Base-by-base conservation (phyloP, 176 grass and related monocot species). In the Oryza australiensis region DNA sequence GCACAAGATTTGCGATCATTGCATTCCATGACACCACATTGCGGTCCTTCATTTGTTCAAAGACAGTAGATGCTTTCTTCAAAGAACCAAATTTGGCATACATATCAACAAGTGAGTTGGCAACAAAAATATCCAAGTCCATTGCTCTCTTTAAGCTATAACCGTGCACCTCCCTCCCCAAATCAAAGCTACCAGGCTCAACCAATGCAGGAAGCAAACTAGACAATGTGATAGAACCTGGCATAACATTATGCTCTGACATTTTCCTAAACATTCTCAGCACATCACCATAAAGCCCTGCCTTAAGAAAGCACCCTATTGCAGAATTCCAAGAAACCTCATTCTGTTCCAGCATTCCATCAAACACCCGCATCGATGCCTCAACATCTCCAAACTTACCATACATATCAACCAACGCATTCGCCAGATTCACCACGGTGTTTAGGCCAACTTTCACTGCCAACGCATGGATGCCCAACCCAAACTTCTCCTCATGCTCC, bases 261-360 rank as follows among this genome's bases (percentile, higher is more conserved):
- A 98, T 98, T 20, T 74, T 70, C 38, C 79, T 86, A 46, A 93
- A 87, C 78, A 86, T 73, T 27, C 63, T 40, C 45, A 95, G 35
- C 24, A 91, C 90, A 24, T 91, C 46, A 65, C 70, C 68, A 55
- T 88, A 76, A 72, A 71, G 30, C 16, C 82, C 90, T 6, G 76
- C 38, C 62, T 88, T 93, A 84, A 91, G 82, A 41, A 91, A 86
- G 69, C 90, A 87, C 40, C 86, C 84, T 26, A 98, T 67, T 55
- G 91, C 71, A 62, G 90, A 94, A 84, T 98, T 95, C 92, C 95
- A 98, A 68, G 88, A 93, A 70, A 98, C 82, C 68, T 89, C 78
- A 12, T 83, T 94, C 32, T 49, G 87, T 33, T 89, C 74, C 0
- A 68, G 84, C 84, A 94, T 89, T 84, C 57, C 77, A 41, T 67